Evolutionary conservation across 306 rosid genomes (phyloP).

Genomic region (Pachyrhizus erosus): DNA sequence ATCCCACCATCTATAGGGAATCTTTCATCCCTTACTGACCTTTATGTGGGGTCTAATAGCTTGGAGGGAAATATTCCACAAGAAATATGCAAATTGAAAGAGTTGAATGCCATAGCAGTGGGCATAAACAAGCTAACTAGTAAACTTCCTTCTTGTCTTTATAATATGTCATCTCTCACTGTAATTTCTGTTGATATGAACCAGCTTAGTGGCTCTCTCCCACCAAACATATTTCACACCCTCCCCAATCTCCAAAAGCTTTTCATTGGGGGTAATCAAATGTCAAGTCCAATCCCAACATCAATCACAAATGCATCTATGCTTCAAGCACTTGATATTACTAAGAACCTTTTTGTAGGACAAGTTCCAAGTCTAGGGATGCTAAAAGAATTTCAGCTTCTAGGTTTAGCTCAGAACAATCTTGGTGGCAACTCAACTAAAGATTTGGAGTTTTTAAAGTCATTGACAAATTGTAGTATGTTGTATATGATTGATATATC

Average conservation of each 20-base stretch:
- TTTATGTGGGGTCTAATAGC: neutral
- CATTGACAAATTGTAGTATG: slow-evolving; percentile 25
- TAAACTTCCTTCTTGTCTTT: neutral
- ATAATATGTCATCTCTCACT: neutral
- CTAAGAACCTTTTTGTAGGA: neutral
- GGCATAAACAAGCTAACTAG: neutral
- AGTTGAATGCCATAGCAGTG: neutral
- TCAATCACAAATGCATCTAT: neutral
- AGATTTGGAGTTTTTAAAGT: slow-evolving; percentile 43
- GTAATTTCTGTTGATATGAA: neutral
- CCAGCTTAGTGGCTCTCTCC: neutral
- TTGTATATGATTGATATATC: neutral
- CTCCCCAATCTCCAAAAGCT: neutral
- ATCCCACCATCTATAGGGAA: too few species aligned
- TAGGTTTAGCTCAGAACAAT: neutral
- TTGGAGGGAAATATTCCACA: slow-evolving; percentile 31
- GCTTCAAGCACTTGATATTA: neutral
- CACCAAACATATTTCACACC: neutral
- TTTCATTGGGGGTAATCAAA: neutral
- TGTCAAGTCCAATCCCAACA: neutral
- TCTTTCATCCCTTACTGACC: too few species aligned
- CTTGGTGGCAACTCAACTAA: slow-evolving; percentile 41
- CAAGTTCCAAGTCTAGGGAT: neutral
- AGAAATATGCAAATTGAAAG: neutral
- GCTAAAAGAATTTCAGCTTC: neutral